Base-by-base conservation (phyloP, 1,284 basidiomycete species). In the Mycosarcoma mackinlayi region DNA sequence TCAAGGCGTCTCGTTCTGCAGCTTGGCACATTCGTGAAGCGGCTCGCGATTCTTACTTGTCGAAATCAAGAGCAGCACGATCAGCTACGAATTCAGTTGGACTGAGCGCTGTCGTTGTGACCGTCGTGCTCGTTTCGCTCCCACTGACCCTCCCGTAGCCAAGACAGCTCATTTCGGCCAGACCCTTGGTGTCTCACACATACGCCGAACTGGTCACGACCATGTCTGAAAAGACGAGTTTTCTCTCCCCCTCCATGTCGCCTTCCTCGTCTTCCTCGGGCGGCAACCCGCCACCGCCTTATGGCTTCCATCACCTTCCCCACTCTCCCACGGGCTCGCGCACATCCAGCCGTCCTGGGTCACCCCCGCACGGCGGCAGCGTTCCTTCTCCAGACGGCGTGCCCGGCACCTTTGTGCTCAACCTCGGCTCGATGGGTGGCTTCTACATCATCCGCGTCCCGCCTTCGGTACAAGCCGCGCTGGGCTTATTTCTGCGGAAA, bases 321-420 rank as follows among this genome's bases (percentile, higher is more conserved):
- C 73, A 72, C 14, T 78, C 77, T 13, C 77, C 77, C 6, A 61
- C 73, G 13, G 68, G 61, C 18, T 78, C 76, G 4, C 53, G 65
- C 33, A 72, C 76, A 10, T 57, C 71, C 13, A 76, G 74, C 25
- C 56, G 77, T 31, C 68, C 77, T 11, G 60, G 63, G 23, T 77
- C 75, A 4, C 77, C 77, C 11, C 77, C 76, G 23, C 76, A 79
- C 33, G 71, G 73, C 33, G 76, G 76, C 35, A 75, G 72, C 58
- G 73, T 69, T 9, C 70, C 70, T 16, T 58, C 64, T 27, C 71
- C 63, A 3, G 62, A 69, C 19, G 68, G 65, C 23, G 42, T 67
- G 5, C 73, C 77, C 1, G 76, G 74, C 39, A 76, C 74, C 37
- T 76, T 76, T 54, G 69, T 73, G 24, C 45, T 79, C 45, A 79